Conservation (phyloP, 2,329 filamentous ascomycete species). For the Colletotrichum horii region DNA sequence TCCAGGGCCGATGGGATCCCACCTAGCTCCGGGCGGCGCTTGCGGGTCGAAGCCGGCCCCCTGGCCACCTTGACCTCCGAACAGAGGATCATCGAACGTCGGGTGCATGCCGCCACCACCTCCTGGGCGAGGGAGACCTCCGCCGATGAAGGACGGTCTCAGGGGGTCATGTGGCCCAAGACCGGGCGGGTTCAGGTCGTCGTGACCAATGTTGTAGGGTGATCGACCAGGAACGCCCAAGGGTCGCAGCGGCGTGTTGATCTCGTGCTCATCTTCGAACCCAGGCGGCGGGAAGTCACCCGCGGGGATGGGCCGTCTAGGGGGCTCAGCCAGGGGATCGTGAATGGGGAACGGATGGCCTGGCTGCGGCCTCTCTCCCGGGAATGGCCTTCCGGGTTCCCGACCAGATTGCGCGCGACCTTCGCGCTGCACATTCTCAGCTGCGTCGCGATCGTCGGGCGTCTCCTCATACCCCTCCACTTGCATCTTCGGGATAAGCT, state of each 20-base stretch:
- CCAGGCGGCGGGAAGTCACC: constrained; percentile 84
- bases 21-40: constrained; percentile 86
- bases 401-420: constrained; percentile 46
- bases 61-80: constrained; percentile 60
- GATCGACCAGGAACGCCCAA: constrained; percentile 48
- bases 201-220: constrained; percentile 77
- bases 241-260: constrained; percentile 69
- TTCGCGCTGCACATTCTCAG: constrained; percentile 45
- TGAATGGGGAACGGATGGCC: constrained; percentile 70
- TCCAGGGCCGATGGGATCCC: constrained; percentile 84
- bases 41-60: constrained; percentile 67
- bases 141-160: constrained; percentile 67
- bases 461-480: constrained; percentile 80
- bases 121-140: constrained; percentile 62
- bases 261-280: constrained; percentile 92
- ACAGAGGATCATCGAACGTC: constrained; percentile 90
- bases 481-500: constrained; percentile 76
- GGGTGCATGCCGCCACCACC: constrained; percentile 90
- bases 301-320: constrained; percentile 65
- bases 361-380: constrained; percentile 54
- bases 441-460: constrained; percentile 43
- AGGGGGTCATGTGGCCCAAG: constrained; percentile 87
- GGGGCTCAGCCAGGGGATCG: constrained; percentile 68
- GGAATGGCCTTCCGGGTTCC: constrained; percentile 34
- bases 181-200: constrained; percentile 87